Evolutionary conservation across 257 asterid species (phyloP).

Genomic region (Coffea canephora): DNA sequence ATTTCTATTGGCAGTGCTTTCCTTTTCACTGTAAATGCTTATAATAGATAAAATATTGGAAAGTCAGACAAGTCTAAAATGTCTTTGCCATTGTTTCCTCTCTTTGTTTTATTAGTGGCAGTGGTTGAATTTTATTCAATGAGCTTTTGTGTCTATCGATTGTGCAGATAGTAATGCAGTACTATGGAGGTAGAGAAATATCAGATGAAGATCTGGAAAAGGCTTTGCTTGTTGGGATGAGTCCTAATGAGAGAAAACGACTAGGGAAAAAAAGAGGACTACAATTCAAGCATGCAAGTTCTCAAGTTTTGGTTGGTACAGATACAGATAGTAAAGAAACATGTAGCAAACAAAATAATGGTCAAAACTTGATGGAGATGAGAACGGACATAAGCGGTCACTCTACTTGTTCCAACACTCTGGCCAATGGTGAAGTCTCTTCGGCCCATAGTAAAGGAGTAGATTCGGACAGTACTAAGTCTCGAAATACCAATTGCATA

Average conservation of each 20-base stretch:
- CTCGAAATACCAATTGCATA: constrained; percentile 7
- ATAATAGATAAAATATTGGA: background rate
- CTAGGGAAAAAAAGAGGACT: constrained; percentile 61
- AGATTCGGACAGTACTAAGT: constrained; percentile 5
- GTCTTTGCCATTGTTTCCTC: no score
- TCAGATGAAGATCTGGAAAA: constrained; percentile 74
- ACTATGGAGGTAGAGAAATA: constrained; percentile 90
- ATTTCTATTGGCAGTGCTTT: background rate
- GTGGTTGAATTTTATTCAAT: background rate
- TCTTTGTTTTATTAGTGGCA: no score
- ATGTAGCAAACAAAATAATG: constrained; percentile 32
- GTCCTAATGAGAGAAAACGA: constrained; percentile 75
- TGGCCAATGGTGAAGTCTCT: constrained; percentile 12
- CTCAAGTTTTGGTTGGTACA: constrained; percentile 21
- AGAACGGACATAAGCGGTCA: background rate
- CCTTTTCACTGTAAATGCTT: background rate
- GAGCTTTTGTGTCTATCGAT: background rate
- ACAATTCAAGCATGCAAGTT: constrained; percentile 38
- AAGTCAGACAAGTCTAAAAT: background rate
- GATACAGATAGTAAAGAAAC: constrained; percentile 24
- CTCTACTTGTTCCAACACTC: no score
- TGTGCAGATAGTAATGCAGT: constrained; percentile 63
- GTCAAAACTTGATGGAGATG: constrained; percentile 18
- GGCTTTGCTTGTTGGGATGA: constrained; percentile 86
- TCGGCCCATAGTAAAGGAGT: constrained; percentile 20